Evolutionary conservation across 179 eudicot species (phyloP).

Genomic region (Pouteria campechiana): DNA sequence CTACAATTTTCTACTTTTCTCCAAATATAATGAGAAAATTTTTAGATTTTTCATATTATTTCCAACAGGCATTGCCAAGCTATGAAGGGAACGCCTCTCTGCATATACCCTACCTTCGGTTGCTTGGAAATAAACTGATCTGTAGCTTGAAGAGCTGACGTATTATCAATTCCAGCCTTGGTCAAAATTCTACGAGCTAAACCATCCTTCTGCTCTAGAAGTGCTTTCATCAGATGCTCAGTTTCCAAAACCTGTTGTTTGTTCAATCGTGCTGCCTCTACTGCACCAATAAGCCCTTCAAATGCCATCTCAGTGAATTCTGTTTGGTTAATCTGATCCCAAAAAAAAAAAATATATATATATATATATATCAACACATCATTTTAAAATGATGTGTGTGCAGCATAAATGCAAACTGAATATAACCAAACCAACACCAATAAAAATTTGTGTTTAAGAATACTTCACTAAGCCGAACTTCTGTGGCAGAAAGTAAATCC

Average conservation of each 20-base stretch:
- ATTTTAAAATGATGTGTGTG: no score
- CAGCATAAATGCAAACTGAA: no score
- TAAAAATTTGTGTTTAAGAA: no score
- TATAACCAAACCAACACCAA: no score
- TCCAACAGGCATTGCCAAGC: background rate
- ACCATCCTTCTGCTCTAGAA: conserved; percentile 93
- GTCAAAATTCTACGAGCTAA: conserved; percentile 83
- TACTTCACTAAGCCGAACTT: no score
- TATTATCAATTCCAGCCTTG: conserved; percentile 88
- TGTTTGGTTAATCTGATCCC: conserved; percentile 61
- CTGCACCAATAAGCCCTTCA: conserved; percentile 86
- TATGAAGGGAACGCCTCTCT: background rate
- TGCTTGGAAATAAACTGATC: conserved; percentile 82
- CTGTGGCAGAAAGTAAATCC: no score
- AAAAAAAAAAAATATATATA: no score
- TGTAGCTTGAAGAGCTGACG: conserved; percentile 79
- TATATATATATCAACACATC: no score
- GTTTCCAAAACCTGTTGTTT: conserved; percentile 91
- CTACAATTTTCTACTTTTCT: no score
- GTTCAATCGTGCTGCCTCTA: conserved; percentile 65
- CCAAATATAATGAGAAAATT: no score
- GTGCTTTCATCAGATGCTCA: conserved; percentile 93
- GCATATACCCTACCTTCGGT: conserved; percentile 82
- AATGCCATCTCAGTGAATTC: conserved; percentile 98
- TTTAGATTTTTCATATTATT: no score